Percentiles rank a stretch among this genome's conserved stretches.
Conservation (phyloP, 257 asterid genomes). For the Nicotiana undulata region DNA sequence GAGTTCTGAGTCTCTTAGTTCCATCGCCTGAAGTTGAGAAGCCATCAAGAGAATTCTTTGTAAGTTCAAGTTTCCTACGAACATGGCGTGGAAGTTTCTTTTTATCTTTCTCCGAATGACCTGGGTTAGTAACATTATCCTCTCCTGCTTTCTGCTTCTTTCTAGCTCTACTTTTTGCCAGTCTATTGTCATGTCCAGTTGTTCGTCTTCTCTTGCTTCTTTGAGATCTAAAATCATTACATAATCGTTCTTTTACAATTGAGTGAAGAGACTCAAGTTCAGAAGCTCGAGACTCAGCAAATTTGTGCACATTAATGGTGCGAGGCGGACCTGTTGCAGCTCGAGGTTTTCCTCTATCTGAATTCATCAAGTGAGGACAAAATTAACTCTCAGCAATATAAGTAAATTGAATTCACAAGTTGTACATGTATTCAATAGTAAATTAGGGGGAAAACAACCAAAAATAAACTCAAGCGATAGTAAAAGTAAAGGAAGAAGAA, state of each 20-base stretch:
- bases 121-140: constrained; percentile 11
- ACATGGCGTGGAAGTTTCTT: constrained; percentile 47
- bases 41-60: constrained; percentile 48
- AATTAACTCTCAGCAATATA: not conserved
- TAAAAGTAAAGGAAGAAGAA: not conserved
- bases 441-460: too few relatives aligned
- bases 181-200: constrained; percentile 57
- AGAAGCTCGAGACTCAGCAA: constrained; percentile 69
- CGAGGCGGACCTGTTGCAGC: constrained; percentile 45
- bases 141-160: constrained; percentile 33
- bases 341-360: constrained; percentile 29
- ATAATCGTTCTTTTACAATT: constrained; percentile 45
- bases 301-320: constrained; percentile 59
- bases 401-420: not conserved
- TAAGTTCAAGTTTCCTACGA: constrained; percentile 64
- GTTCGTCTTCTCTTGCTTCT: constrained; percentile 86
- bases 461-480: too few relatives aligned
- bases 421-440: not conserved
- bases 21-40: constrained; percentile 77
- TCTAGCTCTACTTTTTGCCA: constrained; percentile 31
- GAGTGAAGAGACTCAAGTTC: constrained; percentile 69
- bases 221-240: constrained; percentile 50
- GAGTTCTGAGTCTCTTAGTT: constrained; percentile 78
- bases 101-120: constrained; percentile 21
- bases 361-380: constrained; percentile 20